phyloP scores from a whole-genome alignment of 2,329 filamentous ascomycete species.

The Endoconidiophora polonica region DNA sequence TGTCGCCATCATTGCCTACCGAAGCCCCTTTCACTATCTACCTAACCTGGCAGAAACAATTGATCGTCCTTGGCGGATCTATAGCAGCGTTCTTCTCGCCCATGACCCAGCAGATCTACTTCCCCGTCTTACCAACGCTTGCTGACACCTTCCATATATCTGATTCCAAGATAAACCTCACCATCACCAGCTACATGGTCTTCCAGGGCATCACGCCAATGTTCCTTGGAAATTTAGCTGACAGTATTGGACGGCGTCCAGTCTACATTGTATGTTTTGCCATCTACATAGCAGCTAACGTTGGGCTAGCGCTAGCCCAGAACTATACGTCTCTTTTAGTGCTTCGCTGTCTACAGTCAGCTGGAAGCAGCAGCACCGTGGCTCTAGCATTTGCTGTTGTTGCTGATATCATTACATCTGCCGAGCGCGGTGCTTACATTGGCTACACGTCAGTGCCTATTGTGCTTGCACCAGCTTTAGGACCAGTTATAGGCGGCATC shows the following conservation, averaged over 20 bases:
- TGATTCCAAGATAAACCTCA: conserved; percentile 29
- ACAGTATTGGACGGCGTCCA: conserved; percentile 35
- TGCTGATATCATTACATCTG: conserved; percentile 44
- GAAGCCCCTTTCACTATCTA: conserved; percentile 22
- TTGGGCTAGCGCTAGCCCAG: conserved; percentile 33
- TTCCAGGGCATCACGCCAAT: conserved; percentile 43
- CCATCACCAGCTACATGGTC: conserved; percentile 39
- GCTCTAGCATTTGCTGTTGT: conserved; percentile 42
- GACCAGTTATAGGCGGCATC: conserved; percentile 42
- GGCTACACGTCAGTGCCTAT: conserved; percentile 32
- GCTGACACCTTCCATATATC: conserved; percentile 30
- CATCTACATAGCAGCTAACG: conserved; percentile 36
- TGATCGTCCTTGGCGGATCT: conserved; percentile 25
- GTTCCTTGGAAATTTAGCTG: conserved; percentile 38
- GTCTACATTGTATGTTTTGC: conserved; percentile 36
- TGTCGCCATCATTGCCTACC: no score
- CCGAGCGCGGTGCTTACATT: conserved; percentile 44
- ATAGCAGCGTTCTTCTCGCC: conserved; percentile 28
- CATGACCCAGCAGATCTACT: conserved; percentile 34
- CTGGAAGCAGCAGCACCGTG: conserved; percentile 41
- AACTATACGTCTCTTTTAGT: conserved; percentile 34
- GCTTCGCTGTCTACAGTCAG: conserved; percentile 38
- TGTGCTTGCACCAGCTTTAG: conserved; percentile 31
- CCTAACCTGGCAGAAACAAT: conserved; percentile 24
- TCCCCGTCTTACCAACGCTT: conserved; percentile 33